Percentiles rank a stretch among this genome's conserved stretches.
phyloP scores from a whole-genome alignment of 306 rosid species.

The Adenanthera pavonina region DNA sequence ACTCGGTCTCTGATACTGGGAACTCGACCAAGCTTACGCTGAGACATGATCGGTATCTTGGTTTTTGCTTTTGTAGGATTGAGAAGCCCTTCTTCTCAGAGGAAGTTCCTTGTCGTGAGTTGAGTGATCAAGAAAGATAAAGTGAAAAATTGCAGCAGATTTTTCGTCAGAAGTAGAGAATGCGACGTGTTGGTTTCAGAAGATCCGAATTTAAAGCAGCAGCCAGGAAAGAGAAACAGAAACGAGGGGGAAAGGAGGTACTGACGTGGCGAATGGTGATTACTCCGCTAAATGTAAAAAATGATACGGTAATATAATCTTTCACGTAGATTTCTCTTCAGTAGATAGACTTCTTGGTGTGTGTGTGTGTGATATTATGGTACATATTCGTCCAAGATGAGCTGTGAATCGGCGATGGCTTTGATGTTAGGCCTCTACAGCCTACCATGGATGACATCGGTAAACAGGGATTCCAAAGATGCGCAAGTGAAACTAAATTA shows the following conservation, averaged over 20 bases:
- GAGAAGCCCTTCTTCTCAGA: background rate
- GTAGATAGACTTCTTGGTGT: no score
- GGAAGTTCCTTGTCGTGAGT: background rate
- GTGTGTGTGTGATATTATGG: background rate
- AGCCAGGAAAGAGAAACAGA: background rate
- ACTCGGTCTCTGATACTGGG: conserved; percentile 86
- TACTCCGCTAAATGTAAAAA: background rate
- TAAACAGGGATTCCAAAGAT: background rate
- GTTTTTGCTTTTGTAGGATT: background rate
- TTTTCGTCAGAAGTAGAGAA: background rate
- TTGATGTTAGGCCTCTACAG: background rate
- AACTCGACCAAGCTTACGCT: conserved; percentile 59
- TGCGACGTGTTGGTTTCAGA: background rate
- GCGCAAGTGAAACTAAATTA: background rate
- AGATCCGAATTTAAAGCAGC: background rate
- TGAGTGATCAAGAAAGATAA: background rate
- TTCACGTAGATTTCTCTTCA: no score
- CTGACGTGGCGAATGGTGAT: background rate
- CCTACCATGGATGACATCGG: background rate
- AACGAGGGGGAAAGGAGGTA: background rate
- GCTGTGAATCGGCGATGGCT: background rate
- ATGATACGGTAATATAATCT: no score
- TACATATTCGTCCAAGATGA: background rate
- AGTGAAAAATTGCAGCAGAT: background rate
- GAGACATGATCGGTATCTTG: conserved; percentile 49